Percentiles rank a stretch among this genome's conserved stretches.
Evolutionary conservation across 2,329 filamentous ascomycete genomes (phyloP).

Genomic region (Aspergillus sp.): DNA sequence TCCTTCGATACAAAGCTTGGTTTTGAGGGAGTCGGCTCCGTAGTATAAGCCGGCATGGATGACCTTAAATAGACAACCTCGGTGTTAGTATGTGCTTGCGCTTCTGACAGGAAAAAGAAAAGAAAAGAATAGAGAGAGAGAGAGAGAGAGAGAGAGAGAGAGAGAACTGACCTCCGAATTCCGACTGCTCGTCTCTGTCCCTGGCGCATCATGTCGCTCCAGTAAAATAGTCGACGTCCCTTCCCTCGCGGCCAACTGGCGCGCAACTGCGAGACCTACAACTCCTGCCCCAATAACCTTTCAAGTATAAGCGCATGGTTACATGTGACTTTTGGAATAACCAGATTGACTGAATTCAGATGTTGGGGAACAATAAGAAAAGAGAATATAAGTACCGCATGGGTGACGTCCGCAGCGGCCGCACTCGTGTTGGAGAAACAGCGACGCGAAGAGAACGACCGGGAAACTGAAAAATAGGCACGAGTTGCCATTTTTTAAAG

Average conservation of each 20-base stretch:
- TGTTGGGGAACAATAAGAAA: too few relatives aligned
- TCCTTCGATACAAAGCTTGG: slow-evolving; percentile 71
- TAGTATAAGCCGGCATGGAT: slow-evolving; percentile 97
- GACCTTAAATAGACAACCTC: slow-evolving; percentile 83
- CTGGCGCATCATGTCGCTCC: slow-evolving; percentile 67
- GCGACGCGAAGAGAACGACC: slow-evolving; percentile 13
- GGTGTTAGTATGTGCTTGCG: neutral
- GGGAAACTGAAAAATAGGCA: slow-evolving; percentile 6
- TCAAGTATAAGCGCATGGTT: neutral
- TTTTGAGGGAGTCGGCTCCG: slow-evolving; percentile 68
- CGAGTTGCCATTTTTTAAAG: slow-evolving; percentile 11
- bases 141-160: too few relatives aligned
- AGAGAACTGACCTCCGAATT: slow-evolving; percentile 64
- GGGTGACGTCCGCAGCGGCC: slow-evolving; percentile 54
- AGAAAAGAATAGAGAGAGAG: too few relatives aligned
- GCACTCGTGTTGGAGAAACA: slow-evolving; percentile 39
- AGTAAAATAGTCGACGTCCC: slow-evolving; percentile 66
- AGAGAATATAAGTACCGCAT: slow-evolving; percentile 40
- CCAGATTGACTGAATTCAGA: neutral
- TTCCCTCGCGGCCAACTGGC: slow-evolving; percentile 58
- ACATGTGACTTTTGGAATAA: neutral
- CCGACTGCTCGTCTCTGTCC: slow-evolving; percentile 80
- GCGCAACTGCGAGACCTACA: slow-evolving; percentile 73
- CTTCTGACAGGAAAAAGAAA: neutral
- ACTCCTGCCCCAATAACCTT: slow-evolving; percentile 62